Base-by-base conservation (phyloP, 257 asterid genomes). In the Echites panduratus region DNA sequence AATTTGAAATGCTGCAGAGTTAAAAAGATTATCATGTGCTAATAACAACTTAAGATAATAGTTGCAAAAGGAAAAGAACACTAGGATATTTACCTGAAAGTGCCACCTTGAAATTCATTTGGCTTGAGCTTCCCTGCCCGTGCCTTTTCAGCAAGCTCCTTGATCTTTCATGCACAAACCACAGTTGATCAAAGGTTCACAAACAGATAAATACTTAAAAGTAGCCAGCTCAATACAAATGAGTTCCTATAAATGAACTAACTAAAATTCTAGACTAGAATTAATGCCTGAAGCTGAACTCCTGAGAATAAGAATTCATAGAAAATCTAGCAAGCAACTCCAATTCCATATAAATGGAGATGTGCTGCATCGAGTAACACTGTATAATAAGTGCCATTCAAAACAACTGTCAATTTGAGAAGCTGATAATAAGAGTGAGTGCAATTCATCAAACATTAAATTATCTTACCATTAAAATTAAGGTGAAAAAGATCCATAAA, bases 141-240 rank as follows among this genome's bases (percentile, higher is more conserved):
- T 69, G 99, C 99, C 76, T 87, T 92, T 81, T 89, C 98, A 85
- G 99, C 98, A 77, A 95, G 97, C 85, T 90, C 97, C 84, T 88
- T 95, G 73, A 95, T 85, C 99, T 95, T 73, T 75, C 73, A 72
- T 70, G 66, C 83, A 78, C 63, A 79, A 72, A 20, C 16, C 62
- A 69, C 13, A 13, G 38, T 63, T 32, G 59, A 48, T 57, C 22
- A 59, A 32, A 22, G 49, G 71, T 56, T 26, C 38, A 58, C 52
- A 68, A 57, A 44, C 53, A n/a, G 71, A 40, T 44, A 24, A 32
- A 66, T 40, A 64, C 11, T 20, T 5, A 32, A 10, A 66, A 66
- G 66, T 10, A 19, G 13, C 41, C 57, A 66, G 19, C 27, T 4
- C 24, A 64, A 40, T 14, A 38, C 53, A n/a, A 40, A 43, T 20